phyloP scores from a whole-genome alignment of 169 alveolate genomes.

The Eimeria necatrix region DNA sequence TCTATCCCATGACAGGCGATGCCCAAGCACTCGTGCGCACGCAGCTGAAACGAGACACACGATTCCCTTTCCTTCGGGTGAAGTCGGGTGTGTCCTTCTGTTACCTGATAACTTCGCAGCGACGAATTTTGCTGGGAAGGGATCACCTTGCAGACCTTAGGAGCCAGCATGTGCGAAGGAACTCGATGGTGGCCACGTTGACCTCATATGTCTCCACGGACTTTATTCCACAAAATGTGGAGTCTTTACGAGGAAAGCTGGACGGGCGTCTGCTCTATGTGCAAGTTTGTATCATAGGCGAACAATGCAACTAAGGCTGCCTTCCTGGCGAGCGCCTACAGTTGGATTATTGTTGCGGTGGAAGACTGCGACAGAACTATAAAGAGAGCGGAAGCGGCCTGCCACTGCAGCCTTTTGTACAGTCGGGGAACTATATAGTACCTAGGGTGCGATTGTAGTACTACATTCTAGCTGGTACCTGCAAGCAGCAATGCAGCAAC shows the following conservation, averaged over 20 bases:
- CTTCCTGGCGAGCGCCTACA: background rate
- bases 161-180: slow-evolving; percentile 61
- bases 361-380: no score
- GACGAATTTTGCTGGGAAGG: slow-evolving; percentile 57
- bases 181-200: slow-evolving; percentile 72
- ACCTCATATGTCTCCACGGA: slow-evolving; percentile 68
- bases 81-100: slow-evolving; percentile 47
- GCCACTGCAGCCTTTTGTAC: background rate
- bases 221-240: slow-evolving; percentile 71
- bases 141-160: slow-evolving; percentile 71
- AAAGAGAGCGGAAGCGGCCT: background rate
- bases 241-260: slow-evolving; percentile 49
- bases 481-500: no score
- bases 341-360: background rate
- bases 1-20: slow-evolving; percentile 63
- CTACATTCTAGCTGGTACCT: no score
- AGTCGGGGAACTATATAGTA: no score
- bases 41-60: slow-evolving; percentile 59
- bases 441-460: no score
- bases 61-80: slow-evolving; percentile 57
- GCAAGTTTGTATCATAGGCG: slow-evolving; percentile 68
- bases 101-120: slow-evolving; percentile 63
- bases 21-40: slow-evolving; percentile 76
- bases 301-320: slow-evolving; percentile 47
- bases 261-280: slow-evolving; percentile 67